phyloP scores from a whole-genome alignment of 1,284 basidiomycete genomes.

The Xerocomus minutiporus region DNA sequence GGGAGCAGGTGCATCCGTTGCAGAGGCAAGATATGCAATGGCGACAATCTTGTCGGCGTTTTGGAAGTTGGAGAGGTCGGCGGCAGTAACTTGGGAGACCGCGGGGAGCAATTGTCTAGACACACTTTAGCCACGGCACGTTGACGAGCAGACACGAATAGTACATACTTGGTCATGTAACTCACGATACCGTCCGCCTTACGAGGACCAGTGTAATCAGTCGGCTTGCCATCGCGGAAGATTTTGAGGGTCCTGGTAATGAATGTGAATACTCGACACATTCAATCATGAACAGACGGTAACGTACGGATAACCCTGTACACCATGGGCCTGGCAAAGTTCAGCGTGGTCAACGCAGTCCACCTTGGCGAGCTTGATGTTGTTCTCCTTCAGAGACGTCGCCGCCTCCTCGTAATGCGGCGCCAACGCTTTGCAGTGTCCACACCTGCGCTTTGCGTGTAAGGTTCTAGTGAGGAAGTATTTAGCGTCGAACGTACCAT shows the following conservation, averaged over 20 bases:
- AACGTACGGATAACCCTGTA: conserved; percentile 89
- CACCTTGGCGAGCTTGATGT: conserved; percentile 92
- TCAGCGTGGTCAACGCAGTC: conserved; percentile 91
- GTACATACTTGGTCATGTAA: conserved; percentile 93
- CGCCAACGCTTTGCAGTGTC: conserved; percentile 89
- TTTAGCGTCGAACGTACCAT: conserved; percentile 48
- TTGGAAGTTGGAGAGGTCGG: conserved; percentile 83
- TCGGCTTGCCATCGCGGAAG: conserved; percentile 79
- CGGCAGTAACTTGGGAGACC: conserved; percentile 73
- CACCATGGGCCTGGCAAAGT: conserved; percentile 78
- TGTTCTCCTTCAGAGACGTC: conserved; percentile 82
- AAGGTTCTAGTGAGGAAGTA: neutral
- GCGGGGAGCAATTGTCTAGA: conserved; percentile 92
- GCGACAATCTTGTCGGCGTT: conserved; percentile 88
- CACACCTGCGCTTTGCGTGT: conserved; percentile 53
- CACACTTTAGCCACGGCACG: conserved; percentile 8
- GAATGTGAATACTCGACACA: neutral
- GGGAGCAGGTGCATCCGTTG: conserved; percentile 62
- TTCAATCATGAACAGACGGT: neutral
- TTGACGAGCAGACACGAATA: neutral
- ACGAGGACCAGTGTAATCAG: conserved; percentile 84
- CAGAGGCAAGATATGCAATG: conserved; percentile 76
- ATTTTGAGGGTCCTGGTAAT: conserved; percentile 73
- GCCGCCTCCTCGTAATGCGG: conserved; percentile 97
- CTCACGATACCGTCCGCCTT: conserved; percentile 95